These are phyloP conservation scores for Metschnikowia lunata DNA, from an alignment of 805 yeast species.

Conservation along the genomic window DNA sequence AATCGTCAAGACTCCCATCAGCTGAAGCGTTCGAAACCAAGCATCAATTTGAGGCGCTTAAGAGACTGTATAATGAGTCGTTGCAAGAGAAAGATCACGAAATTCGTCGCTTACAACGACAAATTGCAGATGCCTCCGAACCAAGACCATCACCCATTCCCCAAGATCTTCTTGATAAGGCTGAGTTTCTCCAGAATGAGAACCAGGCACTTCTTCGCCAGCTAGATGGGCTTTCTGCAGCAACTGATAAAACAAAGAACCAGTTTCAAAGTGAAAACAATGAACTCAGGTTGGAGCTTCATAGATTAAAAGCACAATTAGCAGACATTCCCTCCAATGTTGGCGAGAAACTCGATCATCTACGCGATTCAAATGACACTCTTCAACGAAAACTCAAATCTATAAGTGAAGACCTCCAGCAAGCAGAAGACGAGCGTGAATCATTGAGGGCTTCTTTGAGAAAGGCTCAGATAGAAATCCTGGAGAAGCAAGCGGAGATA, in stretches of 20 bases:
- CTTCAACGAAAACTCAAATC: not conserved
- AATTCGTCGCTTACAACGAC: conserved; percentile 6
- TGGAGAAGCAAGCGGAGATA: not conserved
- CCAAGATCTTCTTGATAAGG: conserved; percentile 15
- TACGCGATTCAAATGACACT: not conserved
- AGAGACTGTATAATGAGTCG: conserved; percentile 5
- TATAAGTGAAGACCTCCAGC: conserved; percentile 2
- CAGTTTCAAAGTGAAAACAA: conserved; percentile 11
- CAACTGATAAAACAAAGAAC: conserved; percentile 3
- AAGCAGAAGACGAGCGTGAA: conserved; percentile 7
- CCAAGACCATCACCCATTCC: conserved; percentile 7
- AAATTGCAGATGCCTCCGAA: conserved; percentile 3
- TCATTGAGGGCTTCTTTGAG: not conserved
- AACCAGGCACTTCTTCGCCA: conserved; percentile 19
- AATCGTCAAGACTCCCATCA: not conserved
- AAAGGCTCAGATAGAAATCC: not conserved
- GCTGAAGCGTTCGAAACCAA: not conserved
- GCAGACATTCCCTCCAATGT: conserved; percentile 11
- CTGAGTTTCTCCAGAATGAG: conserved; percentile 18
- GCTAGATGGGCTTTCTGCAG: conserved; percentile 8
- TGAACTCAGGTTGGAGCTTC: conserved; percentile 12
- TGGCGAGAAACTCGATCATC: conserved; percentile 2
- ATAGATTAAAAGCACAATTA: conserved; percentile 5
- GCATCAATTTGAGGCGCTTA: conserved; percentile 1
- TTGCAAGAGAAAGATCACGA: conserved; percentile 13